These are phyloP conservation scores for Talaromyces pinophilus DNA, from an alignment of 2,329 filamentous ascomycete genomes.

Conservation along the genomic window DNA sequence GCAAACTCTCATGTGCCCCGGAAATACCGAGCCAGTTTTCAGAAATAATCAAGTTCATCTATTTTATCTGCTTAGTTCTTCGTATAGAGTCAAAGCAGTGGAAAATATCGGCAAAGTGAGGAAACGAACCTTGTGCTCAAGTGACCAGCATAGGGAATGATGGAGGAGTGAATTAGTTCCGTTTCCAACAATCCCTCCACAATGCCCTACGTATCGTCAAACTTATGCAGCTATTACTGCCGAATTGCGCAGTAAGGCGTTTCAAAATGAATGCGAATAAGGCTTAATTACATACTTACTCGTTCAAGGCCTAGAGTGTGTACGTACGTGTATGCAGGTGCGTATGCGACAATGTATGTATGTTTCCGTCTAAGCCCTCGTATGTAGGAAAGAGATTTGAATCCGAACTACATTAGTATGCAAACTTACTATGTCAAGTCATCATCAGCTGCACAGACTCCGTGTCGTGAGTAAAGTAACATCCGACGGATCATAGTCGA, in stretches of 20 bases:
- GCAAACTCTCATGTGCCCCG: not conserved
- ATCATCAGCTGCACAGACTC: not conserved
- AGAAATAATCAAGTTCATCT: not conserved
- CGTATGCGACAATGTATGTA: not conserved
- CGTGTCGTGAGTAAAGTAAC: not conserved
- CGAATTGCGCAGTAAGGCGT: not conserved
- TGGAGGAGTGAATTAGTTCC: not conserved
- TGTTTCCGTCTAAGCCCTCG: not conserved
- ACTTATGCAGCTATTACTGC: not conserved
- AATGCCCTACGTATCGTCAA: not conserved
- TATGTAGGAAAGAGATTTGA: constrained; percentile 5
- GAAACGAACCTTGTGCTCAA: not conserved
- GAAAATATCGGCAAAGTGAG: not conserved
- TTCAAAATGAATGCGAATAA: not conserved
- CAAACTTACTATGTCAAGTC: not conserved
- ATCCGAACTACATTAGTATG: not conserved
- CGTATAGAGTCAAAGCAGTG: not conserved
- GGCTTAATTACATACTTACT: not conserved
- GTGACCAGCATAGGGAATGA: not conserved
- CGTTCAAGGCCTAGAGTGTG: not conserved
- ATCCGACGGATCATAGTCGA: not conserved
- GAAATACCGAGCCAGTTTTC: not conserved
- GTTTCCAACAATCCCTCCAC: not conserved
- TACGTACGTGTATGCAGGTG: not conserved
- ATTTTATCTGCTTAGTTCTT: not conserved